Conservation (phyloP, 176 grass and related monocot genomes). For the Oryza nivara region DNA sequence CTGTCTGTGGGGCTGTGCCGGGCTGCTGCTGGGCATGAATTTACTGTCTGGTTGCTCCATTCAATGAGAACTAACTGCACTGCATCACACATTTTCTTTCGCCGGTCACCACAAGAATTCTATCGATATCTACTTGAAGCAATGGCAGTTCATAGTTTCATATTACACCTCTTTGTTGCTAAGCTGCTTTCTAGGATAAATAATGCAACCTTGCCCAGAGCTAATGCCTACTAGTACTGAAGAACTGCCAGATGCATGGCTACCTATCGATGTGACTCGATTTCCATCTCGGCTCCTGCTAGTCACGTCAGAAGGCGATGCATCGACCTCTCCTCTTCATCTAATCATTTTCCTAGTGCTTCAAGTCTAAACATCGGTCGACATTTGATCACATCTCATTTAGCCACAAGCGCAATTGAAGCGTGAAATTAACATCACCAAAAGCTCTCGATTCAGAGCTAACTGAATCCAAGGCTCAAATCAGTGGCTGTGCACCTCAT, state of each 20-base stretch:
- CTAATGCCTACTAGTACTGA: not conserved
- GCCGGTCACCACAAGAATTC: not conserved
- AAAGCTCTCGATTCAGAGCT: not conserved
- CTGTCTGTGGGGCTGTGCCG: constrained; percentile 26
- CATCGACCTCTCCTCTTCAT: not conserved
- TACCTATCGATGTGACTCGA: too few relatives aligned
- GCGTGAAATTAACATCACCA: not conserved
- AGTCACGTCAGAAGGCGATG: not conserved
- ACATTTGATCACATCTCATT: not conserved
- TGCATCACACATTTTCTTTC: constrained; percentile 20
- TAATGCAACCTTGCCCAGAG: not conserved
- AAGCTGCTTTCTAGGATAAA: not conserved
- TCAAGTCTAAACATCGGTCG: not conserved
- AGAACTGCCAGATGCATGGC: not conserved
- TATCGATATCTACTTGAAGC: not conserved
- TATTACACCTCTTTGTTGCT: not conserved
- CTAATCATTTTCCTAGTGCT: not conserved
- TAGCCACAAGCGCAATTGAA: not conserved
- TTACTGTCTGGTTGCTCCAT: constrained; percentile 7
- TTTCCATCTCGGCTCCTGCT: not conserved
- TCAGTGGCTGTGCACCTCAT: not conserved
- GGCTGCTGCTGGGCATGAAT: not conserved
- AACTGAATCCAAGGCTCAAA: not conserved
- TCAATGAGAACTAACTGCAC: constrained; percentile 17
- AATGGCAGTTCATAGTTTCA: not conserved